Evolutionary conservation across 345 rosid species (phyloP), one percentile per base, ranked within the genome.

Genomic region (Rhizophora mangle): DNA sequence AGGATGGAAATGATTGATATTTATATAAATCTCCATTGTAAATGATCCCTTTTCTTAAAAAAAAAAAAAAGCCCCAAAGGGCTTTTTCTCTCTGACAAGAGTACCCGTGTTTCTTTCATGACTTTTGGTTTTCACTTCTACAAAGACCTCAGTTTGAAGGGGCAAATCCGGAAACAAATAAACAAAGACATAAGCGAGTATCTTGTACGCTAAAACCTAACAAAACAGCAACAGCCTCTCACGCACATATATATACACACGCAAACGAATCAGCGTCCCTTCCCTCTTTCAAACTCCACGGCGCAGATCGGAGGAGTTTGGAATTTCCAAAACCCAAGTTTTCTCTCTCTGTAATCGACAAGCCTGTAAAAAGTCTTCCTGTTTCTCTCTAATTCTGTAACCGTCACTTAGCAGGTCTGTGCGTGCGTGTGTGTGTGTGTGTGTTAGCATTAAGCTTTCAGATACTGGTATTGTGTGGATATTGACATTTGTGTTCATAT

Each of bases 251-350:
- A 56, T 5, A 4, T 10, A 56, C 29, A 22, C 5, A 24, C 26
- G 24, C 60, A 24, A 1, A 24, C 31, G 1, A 30, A 22, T 3
- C 63, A 0, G 52, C 15, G n/a, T 37, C 55, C 15, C 30, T 37
- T 70, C 30, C 2, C 37, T 24, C 7, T 58, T 53, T 26, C 63
- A 72, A 60, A 82, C 98, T 88, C 93, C 93, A 82, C 88, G 92
- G 92, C 83, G 84, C 84, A 89, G 92, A 88, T 89, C 96, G 88
- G 86, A 88, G 90, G 93, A 91, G 97, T 85, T 86, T 82, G 90
- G 86, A 81, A 54, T 49, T 22, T 10, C 16, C 22, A 8, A 82
- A 82, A 79, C 84, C 82, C 82, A 69, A 72, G 60, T 51, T 59
- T 36, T 56, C 51, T 69, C 76, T 65, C 68, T 59, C 65, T 54